phyloP scores from a whole-genome alignment of 345 rosid genomes.

The Arabidopsis suecica region DNA sequence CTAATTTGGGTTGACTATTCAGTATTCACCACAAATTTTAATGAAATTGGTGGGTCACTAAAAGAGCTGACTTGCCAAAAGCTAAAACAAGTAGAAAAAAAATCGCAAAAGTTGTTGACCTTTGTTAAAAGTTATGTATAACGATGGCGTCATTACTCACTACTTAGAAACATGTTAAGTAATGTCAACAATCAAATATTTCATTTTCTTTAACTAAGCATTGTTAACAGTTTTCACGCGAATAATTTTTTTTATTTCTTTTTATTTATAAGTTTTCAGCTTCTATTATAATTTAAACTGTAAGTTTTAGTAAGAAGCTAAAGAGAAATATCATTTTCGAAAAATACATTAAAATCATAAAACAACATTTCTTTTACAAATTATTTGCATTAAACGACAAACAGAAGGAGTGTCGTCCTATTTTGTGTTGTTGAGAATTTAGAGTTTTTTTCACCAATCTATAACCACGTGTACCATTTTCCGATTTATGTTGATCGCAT shows the following conservation, averaged over 20 bases:
- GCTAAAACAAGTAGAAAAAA: constrained; percentile 6
- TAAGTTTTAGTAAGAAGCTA: no score
- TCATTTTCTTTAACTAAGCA: background rate
- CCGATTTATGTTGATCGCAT: background rate
- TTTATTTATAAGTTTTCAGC: background rate
- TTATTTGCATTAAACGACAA: background rate
- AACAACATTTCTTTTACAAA: background rate
- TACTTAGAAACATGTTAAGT: constrained; percentile 15
- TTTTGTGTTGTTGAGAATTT: background rate
- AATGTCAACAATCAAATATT: constrained; percentile 23
- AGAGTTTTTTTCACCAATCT: background rate
- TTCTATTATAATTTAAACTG: no score
- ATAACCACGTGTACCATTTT: background rate
- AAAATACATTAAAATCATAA: background rate
- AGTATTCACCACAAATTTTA: constrained; percentile 36
- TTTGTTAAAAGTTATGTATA: constrained; percentile 36
- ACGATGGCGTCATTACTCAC: constrained; percentile 32
- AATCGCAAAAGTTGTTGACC: constrained; percentile 36
- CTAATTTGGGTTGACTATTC: constrained; percentile 36
- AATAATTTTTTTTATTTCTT: background rate
- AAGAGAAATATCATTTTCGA: no score
- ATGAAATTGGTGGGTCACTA: constrained; percentile 27
- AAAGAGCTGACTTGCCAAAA: constrained; percentile 41
- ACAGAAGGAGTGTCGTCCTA: background rate
- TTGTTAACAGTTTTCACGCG: background rate